Conservation (phyloP, 2,329 filamentous ascomycete species). For the Xylaria polymorpha region DNA sequence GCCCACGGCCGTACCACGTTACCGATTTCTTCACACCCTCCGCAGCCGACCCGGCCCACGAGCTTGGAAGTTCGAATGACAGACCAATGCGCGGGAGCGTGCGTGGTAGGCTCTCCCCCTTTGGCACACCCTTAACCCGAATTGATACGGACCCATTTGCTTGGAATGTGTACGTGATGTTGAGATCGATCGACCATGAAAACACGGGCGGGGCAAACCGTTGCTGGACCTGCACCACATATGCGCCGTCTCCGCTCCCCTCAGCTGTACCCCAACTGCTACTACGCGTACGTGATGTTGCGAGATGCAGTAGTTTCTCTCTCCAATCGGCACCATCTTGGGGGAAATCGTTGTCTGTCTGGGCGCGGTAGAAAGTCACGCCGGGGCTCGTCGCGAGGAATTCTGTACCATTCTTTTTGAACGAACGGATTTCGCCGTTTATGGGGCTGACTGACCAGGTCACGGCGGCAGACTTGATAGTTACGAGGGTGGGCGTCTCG, state of each 20-base stretch:
- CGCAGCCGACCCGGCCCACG: conserved; percentile 37
- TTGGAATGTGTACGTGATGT: conserved; percentile 66
- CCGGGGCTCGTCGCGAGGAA: conserved; percentile 42
- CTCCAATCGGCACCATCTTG: conserved; percentile 67
- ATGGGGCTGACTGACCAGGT: conserved; percentile 47
- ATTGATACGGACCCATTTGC: conserved; percentile 60
- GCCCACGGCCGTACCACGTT: conserved; percentile 74
- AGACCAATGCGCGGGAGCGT: conserved; percentile 73
- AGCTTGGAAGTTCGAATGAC: conserved; percentile 54
- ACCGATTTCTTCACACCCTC: conserved; percentile 43
- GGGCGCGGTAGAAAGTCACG: conserved; percentile 67
- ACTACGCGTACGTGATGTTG: conserved; percentile 27
- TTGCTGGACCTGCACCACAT: conserved; percentile 58
- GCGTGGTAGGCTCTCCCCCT: conserved; percentile 62
- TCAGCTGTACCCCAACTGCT: conserved; percentile 44
- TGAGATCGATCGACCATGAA: conserved; percentile 67
- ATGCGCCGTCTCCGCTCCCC: conserved; percentile 47
- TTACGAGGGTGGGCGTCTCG: conserved; percentile 44
- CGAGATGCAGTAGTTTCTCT: conserved; percentile 29
- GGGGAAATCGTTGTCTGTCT: conserved; percentile 72
- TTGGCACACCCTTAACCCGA: conserved; percentile 59
- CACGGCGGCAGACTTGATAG: conserved; percentile 42
- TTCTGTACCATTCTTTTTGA: conserved; percentile 44
- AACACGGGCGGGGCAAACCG: conserved; percentile 71
- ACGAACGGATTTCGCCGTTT: conserved; percentile 44